Evolutionary conservation across 129 eudicot genomes (phyloP).

Genomic region (Daucus carota): DNA sequence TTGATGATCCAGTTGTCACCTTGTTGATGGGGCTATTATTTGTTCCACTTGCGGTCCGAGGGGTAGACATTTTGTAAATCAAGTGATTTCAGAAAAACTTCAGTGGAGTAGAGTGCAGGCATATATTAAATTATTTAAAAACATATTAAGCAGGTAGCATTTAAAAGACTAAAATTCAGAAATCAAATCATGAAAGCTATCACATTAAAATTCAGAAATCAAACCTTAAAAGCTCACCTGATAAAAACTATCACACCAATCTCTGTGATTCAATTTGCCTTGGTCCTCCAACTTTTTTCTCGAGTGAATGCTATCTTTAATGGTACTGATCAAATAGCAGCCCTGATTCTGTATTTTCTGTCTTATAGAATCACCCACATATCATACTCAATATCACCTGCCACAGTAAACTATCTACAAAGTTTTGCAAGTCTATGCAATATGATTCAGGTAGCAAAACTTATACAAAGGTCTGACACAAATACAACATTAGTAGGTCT

Average conservation of each 20-base stretch:
- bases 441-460: no score
- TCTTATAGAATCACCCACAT: neutral
- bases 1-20: neutral
- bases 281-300: neutral
- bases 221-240: no score
- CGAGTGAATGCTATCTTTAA: neutral
- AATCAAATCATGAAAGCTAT: slow-evolving; percentile 2
- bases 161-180: neutral
- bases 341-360: neutral
- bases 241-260: neutral
- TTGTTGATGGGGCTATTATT: slow-evolving; percentile 6
- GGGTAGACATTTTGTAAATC: neutral
- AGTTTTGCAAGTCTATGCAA: neutral
- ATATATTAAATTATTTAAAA: neutral
- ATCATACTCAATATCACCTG: neutral
- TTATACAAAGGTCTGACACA: no score
- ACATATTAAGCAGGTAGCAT: neutral
- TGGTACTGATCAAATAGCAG: neutral
- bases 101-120: neutral
- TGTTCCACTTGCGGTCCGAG: slow-evolving; percentile 2
- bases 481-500: neutral
- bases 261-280: neutral
- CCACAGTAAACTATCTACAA: neutral
- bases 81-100: neutral
- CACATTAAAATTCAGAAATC: neutral